phyloP scores from a whole-genome alignment of 805 yeast species.

The Candida germanica region DNA sequence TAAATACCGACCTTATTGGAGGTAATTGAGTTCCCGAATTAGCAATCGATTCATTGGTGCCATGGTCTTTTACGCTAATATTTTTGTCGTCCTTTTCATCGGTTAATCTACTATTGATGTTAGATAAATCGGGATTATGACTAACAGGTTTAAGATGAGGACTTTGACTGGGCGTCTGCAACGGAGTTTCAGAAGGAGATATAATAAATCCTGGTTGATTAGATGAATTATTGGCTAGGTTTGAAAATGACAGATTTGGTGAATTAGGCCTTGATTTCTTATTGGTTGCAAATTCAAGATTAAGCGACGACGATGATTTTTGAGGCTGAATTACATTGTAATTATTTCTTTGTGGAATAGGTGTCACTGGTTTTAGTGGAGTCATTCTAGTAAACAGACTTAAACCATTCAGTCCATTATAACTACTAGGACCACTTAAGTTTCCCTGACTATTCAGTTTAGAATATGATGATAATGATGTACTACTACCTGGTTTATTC shows the following conservation, averaged over 20 bases:
- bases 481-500: constrained; percentile 8
- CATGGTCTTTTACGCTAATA: constrained; percentile 8
- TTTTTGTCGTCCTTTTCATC: too few species aligned
- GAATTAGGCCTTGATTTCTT: constrained; percentile 50
- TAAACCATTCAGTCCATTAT: constrained; percentile 11
- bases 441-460: constrained; percentile 15
- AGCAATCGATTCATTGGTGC: constrained; percentile 27
- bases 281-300: constrained; percentile 31
- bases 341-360: constrained; percentile 10
- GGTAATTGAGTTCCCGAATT: constrained; percentile 40
- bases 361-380: constrained; percentile 30
- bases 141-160: constrained; percentile 37
- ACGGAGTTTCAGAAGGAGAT: constrained; percentile 47
- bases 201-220: constrained; percentile 21
- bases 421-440: too few species aligned
- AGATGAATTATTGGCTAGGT: neutral
- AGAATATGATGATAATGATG: constrained; percentile 5
- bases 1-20: constrained; percentile 39
- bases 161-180: constrained; percentile 48
- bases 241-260: constrained; percentile 24
- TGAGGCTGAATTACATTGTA: constrained; percentile 15
- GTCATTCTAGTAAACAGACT: constrained; percentile 37
- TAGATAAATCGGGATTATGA: constrained; percentile 12
- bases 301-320: constrained; percentile 30
- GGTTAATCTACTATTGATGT: constrained; percentile 4